Conservation (phyloP, 2,329 filamentous ascomycete genomes). For the Epicoccum nigrum region DNA sequence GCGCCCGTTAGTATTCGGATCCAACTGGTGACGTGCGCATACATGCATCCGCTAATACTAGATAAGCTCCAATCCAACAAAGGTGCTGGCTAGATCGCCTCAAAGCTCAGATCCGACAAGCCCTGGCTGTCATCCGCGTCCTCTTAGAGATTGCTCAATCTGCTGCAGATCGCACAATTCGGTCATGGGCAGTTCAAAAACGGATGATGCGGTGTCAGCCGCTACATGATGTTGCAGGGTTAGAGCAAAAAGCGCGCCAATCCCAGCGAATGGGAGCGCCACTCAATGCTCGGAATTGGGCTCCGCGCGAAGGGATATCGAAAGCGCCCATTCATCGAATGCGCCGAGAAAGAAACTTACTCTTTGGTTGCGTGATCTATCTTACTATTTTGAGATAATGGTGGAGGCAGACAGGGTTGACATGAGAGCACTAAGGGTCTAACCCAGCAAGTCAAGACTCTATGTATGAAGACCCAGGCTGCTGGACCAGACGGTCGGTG, state of each 20-base stretch:
- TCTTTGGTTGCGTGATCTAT: neutral
- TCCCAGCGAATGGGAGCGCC: conserved; percentile 4
- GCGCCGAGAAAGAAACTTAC: neutral
- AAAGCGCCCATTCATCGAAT: neutral
- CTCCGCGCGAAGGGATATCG: conserved; percentile 4
- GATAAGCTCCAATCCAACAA: neutral
- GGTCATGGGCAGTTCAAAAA: neutral
- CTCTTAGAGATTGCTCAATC: neutral
- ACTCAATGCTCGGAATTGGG: neutral
- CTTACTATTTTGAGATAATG: neutral
- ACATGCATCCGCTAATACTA: conserved; percentile 3
- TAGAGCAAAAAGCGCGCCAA: neutral
- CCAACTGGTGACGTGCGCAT: neutral
- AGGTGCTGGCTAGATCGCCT: neutral
- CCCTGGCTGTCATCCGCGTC: neutral
- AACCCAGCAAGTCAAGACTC: neutral
- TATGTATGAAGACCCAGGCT: neutral
- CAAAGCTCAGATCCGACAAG: neutral
- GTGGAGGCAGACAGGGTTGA: conserved; percentile 1
- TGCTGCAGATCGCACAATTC: neutral
- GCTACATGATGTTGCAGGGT: neutral
- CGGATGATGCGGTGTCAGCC: neutral
- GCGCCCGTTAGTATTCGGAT: conserved; percentile 4
- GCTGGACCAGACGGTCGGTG: conserved; percentile 3
- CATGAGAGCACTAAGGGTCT: neutral